A percentile compares a stretch with the other conserved stretches of the same genome.
Conservation (phyloP, 148 eudicot species). For the Diospyros kaki region DNA sequence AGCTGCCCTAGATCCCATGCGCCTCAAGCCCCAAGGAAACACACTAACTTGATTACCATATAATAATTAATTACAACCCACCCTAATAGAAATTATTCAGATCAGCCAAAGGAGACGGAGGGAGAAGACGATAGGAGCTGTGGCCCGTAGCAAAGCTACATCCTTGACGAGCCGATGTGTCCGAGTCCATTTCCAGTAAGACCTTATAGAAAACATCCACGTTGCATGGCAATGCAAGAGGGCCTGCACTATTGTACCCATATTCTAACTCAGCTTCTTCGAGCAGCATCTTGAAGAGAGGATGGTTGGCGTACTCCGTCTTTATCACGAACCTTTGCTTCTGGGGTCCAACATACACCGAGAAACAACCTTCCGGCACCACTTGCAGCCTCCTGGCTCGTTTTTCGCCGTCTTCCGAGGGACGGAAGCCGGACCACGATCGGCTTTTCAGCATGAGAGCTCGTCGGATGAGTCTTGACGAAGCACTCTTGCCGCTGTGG, state of each 20-base stretch:
- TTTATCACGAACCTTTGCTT: slow-evolving; percentile 65
- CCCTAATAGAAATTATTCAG: background rate
- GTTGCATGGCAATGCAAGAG: slow-evolving; percentile 63
- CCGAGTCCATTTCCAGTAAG: slow-evolving; percentile 42
- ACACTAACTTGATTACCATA: no score
- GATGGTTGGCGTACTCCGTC: slow-evolving; percentile 50
- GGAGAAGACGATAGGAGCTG: slow-evolving; percentile 34
- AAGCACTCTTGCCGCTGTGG: slow-evolving; percentile 7
- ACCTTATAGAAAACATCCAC: slow-evolving; percentile 48
- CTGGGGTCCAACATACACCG: slow-evolving; percentile 72
- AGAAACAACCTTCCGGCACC: slow-evolving; percentile 60
- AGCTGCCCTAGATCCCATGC: no score
- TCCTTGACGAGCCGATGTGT: slow-evolving; percentile 3
- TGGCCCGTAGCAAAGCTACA: slow-evolving; percentile 22
- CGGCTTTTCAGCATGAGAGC: slow-evolving; percentile 30
- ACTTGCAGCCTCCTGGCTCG: background rate
- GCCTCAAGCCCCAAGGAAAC: no score
- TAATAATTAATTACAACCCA: no score
- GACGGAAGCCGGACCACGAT: slow-evolving; percentile 25
- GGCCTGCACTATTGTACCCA: slow-evolving; percentile 57
- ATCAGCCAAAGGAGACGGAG: slow-evolving; percentile 21
- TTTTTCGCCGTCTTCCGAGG: slow-evolving; percentile 1
- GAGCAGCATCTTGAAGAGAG: slow-evolving; percentile 48
- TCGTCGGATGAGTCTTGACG: slow-evolving; percentile 1
- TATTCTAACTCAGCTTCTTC: slow-evolving; percentile 72